Conservation (phyloP, 768 basidiomycete species). For the Phylloporus sp. region DNA sequence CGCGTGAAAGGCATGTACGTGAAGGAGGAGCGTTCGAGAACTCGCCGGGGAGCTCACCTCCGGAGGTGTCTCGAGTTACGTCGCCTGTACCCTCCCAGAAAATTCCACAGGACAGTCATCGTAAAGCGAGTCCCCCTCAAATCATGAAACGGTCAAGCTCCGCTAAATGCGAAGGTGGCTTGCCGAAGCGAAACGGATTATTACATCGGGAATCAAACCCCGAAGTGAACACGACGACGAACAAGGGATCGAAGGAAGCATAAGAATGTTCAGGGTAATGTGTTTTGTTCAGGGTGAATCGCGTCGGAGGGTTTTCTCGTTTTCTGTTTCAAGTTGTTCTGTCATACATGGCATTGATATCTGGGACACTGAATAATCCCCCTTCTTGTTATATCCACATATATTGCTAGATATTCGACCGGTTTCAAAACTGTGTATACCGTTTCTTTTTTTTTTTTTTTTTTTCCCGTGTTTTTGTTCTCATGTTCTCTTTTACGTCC, state of each 20-base stretch:
- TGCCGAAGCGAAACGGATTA: conserved; percentile 26
- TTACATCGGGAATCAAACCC: conserved; percentile 31
- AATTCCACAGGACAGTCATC: conserved; percentile 12
- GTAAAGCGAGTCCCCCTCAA: conserved; percentile 16
- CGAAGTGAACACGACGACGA: conserved; percentile 20
- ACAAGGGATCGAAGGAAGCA: conserved; percentile 25
- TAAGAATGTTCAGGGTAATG: conserved; percentile 10
- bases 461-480: not conserved
- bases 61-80: conserved; percentile 2
- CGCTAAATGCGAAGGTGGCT: conserved; percentile 25
- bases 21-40: conserved; percentile 7
- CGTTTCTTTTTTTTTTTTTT: conserved; percentile 2
- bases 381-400: conserved; percentile 17
- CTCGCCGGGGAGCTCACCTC: conserved; percentile 6
- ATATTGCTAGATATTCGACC: conserved; percentile 22
- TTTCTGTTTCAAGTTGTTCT: conserved; percentile 6
- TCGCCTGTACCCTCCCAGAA: conserved; percentile 6
- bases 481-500: not conserved
- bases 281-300: conserved; percentile 11
- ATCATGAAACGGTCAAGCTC: conserved; percentile 29
- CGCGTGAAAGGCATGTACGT: not conserved
- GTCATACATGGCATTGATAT: conserved; percentile 11
- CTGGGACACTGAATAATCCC: conserved; percentile 4
- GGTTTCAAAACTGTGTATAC: conserved; percentile 22
- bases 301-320: conserved; percentile 1